Evolutionary conservation across 2,329 filamentous ascomycete genomes (phyloP).

Genomic region (Talaromyces sp.): DNA sequence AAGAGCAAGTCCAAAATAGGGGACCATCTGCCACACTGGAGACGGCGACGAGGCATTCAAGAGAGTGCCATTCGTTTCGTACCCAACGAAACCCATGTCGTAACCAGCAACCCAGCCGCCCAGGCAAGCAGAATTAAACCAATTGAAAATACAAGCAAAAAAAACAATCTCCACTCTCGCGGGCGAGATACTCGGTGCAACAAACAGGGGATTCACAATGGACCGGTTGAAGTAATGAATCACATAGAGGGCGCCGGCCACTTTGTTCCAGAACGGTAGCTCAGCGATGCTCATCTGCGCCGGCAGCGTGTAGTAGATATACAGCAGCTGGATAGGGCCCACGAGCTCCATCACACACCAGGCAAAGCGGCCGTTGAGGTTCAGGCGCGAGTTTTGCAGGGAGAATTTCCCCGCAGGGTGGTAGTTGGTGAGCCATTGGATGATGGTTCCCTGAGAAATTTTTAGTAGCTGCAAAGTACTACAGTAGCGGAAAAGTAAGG

Average conservation of each 20-base stretch:
- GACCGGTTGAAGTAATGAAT: conserved; percentile 92
- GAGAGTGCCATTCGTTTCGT: conserved; percentile 8
- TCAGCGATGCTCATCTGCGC: conserved; percentile 14
- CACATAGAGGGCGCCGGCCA: conserved; percentile 45
- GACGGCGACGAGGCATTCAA: conserved; percentile 12
- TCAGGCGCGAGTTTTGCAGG: conserved; percentile 57
- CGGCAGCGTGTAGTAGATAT: conserved; percentile 68
- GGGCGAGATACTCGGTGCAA: conserved; percentile 86
- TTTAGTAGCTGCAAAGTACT: conserved; percentile 6
- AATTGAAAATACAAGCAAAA: conserved; percentile 65
- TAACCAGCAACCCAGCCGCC: conserved; percentile 79
- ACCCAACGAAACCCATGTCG: conserved; percentile 43
- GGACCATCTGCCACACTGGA: conserved; percentile 29
- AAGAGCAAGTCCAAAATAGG: conserved; percentile 61
- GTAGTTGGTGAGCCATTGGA: conserved; percentile 72
- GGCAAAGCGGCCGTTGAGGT: conserved; percentile 79
- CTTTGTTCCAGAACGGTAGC: conserved; percentile 28
- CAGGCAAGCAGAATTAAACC: conserved; percentile 71
- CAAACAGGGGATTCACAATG: conserved; percentile 68
- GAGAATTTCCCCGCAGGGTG: conserved; percentile 95
- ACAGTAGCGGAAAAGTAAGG: conserved; percentile 37
- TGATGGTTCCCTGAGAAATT: conserved; percentile 54
- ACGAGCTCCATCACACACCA: conserved; percentile 87
- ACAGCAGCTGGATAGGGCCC: conserved; percentile 70
- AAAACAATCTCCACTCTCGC: conserved; percentile 66